Base-by-base conservation (phyloP, 2,329 filamentous ascomycete species). In the Pseudogymnoascus verrucosus region DNA sequence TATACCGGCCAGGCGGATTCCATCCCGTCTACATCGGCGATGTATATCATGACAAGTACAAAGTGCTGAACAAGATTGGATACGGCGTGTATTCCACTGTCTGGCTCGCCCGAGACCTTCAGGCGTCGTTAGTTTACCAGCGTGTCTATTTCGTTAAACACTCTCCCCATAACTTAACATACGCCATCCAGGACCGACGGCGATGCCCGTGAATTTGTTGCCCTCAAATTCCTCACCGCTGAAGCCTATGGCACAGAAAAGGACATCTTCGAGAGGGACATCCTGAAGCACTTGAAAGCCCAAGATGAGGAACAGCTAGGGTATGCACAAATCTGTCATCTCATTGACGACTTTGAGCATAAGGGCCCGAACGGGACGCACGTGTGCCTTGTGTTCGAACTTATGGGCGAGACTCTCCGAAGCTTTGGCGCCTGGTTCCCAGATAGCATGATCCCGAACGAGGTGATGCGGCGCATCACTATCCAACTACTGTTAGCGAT, bases 281-380 rank as follows among this genome's bases (percentile, higher is more conserved):
- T 70, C 21, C 31, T 70, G 39, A 65, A 16, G 21, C 67, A 65
- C 11, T 62, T 70, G 28, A 60, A 23, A 26, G 36, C 62, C 11
- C 11, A 31, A 23, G 42, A 67, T 60, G 23, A 40, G 12, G 36
- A 51, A 5, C 60, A 65, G 6, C 1, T 57, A 8, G 71, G 69
- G 3, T 69, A 69, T 47, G 31, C 54, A 6, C 66, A 71, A 40
- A 62, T 72, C 26, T 64, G 65, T 61, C 67, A 68, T 40, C 66
- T 72, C 0, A 23, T 74, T 42, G 70, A 76, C 67, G 26, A 65
- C 19, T 75, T 75, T 44, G 47, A 62, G 19, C 71, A 72, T 51
- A 40, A 68, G 63, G 74, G 74, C 5, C 73, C 72, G 1, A 77
- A 76, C 62, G 74, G 74, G 6, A 64, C 59, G 16, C 74, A 76